These are phyloP conservation scores for Corymbia calophylla DNA, from an alignment of 441 rosid species.

Conservation along the genomic window DNA sequence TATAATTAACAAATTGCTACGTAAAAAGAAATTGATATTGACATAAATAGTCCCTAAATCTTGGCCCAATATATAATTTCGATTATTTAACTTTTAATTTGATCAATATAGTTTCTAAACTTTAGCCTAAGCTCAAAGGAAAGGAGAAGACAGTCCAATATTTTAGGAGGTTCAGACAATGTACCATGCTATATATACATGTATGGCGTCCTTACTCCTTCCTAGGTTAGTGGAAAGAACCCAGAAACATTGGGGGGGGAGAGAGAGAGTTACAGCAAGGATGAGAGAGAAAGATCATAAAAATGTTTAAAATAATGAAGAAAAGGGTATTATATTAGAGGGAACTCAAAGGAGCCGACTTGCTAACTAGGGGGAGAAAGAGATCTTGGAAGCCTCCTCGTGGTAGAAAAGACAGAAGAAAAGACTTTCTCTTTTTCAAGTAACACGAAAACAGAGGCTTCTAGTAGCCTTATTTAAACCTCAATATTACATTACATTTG, in stretches of 20 bases:
- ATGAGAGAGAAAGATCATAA: not conserved
- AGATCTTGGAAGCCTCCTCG: not conserved
- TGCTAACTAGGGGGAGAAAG: not conserved
- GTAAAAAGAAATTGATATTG: too few species aligned
- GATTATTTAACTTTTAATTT: too few species aligned
- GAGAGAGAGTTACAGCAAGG: not conserved
- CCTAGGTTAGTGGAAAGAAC: not conserved
- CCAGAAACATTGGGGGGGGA: not conserved
- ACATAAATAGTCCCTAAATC: too few species aligned
- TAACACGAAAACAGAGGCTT: too few species aligned
- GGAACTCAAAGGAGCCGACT: constrained; percentile 11
- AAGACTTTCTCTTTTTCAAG: not conserved
- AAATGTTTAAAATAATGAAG: not conserved
- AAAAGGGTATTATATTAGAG: not conserved
- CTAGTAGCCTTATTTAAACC: too few species aligned
- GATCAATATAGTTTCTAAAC: too few species aligned
- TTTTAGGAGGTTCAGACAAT: constrained; percentile 5
- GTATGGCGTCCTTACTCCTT: not conserved
- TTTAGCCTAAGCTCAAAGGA: too few species aligned
- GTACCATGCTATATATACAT: not conserved
- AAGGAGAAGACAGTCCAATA: constrained; percentile 4
- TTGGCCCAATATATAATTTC: too few species aligned
- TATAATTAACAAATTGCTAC: too few species aligned
- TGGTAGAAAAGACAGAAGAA: not conserved
- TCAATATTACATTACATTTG: not conserved